A percentile compares a stretch with the other conserved stretches of the same genome.
phyloP scores from a whole-genome alignment of 495 filamentous ascomycete genomes.

The Neurospora africana region DNA sequence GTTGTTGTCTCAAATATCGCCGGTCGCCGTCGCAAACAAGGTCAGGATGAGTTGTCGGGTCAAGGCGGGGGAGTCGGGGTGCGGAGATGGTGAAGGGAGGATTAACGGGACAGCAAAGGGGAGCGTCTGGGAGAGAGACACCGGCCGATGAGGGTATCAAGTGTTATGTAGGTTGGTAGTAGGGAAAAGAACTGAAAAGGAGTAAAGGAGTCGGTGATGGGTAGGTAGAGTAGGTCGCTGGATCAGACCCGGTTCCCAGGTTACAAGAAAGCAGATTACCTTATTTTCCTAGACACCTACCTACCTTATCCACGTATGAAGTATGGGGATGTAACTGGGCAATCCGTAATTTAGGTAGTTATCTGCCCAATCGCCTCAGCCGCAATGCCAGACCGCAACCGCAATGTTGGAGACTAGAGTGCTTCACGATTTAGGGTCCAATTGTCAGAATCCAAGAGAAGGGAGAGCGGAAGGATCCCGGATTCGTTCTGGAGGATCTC shows the following conservation, averaged over 20 bases:
- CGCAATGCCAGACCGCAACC: neutral
- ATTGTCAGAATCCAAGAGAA: neutral
- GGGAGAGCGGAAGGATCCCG: neutral
- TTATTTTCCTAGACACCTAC: neutral
- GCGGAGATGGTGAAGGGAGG: conserved; percentile 1
- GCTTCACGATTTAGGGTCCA: neutral
- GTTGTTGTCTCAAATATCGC: conserved; percentile 10
- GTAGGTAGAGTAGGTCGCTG: neutral
- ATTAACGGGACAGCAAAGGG: neutral
- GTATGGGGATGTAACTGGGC: neutral
- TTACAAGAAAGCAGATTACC: neutral
- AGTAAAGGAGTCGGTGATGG: neutral
- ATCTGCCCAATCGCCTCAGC: neutral
- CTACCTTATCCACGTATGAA: neutral
- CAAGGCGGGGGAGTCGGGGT: neutral
- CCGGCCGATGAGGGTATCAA: neutral
- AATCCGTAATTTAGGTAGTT: neutral
- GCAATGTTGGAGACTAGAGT: neutral
- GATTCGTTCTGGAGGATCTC: neutral
- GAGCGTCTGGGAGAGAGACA: neutral
- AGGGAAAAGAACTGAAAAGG: neutral
- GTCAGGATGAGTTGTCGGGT: conserved; percentile 7
- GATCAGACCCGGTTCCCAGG: neutral
- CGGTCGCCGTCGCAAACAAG: conserved; percentile 6
- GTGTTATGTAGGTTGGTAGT: neutral